Evolutionary conservation across 2,329 filamentous ascomycete genomes (phyloP), one percentile per base, ranked within the genome.

Genomic region (Arachnomyces sp.): DNA sequence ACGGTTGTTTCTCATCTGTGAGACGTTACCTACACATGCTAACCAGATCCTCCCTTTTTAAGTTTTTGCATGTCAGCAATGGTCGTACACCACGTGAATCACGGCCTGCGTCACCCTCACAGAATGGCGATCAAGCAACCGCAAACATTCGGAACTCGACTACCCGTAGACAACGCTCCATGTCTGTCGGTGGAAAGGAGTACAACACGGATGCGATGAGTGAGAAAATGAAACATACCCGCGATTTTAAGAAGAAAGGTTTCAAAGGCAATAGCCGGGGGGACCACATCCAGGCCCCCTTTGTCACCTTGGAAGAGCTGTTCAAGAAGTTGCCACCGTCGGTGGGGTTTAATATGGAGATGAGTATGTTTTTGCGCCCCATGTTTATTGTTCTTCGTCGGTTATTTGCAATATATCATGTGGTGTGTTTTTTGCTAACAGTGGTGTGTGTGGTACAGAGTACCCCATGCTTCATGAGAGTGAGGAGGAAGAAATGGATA

Each of bases 391-490:
- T 39, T 4, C 12, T 30, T 14, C 20, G 9, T 28, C 16, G 16
- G 8, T n/a, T 20, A 34, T 32, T n/a, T 25, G 16, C 39, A 42
- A 41, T 32, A 8, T 29, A 12, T 34, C 34, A 55, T 55, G 54
- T 59, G 20, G 20, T 25, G 20, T 25, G 20, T 25, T 25, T 25
- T 25, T 25, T 25, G 9, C 20, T 25, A 46, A 56, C 52, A 28
- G 31, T 33, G 43, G 30, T 53, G 46, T 43, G 44, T 25, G 20
- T 25, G 20, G 9, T 25, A 25, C 38, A 72, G 69, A 98, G 66
- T 98, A 98, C 59, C 92, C 92, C 4, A 96, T 96, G 89, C 77
- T 98, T 31, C 83, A 90, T 59, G 93, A 98, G 70, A 86, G 80
- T 43, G 87, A 95, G 60, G 84, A 90, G 57, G 82, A 93, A 49